Evolutionary conservation across 768 basidiomycete genomes (phyloP).

Genomic region (Russula dissimulans): DNA sequence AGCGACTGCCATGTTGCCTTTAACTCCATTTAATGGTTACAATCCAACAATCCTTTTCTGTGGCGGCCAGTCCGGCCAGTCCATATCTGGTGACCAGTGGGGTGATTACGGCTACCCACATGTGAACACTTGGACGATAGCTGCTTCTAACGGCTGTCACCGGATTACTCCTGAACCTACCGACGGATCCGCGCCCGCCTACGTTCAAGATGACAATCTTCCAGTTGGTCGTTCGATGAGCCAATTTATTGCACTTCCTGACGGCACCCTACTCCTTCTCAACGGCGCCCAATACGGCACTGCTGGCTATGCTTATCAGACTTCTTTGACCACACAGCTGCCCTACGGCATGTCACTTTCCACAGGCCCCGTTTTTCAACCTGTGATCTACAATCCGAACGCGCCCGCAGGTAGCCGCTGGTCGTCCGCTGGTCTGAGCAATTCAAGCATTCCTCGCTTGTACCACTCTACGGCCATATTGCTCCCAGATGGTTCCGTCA

Average conservation of each 20-base stretch:
- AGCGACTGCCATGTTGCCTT: slow-evolving; percentile 3
- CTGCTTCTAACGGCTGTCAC: background rate
- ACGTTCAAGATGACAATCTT: slow-evolving; percentile 1
- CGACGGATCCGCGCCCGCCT: background rate
- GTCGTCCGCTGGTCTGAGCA: background rate
- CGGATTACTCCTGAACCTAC: slow-evolving; percentile 7
- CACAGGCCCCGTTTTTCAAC: background rate
- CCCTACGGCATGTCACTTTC: slow-evolving; percentile 1
- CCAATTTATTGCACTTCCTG: slow-evolving; percentile 1
- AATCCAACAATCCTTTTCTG: background rate
- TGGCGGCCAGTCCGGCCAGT: background rate
- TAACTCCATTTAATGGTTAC: background rate
- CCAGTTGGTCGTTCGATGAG: background rate
- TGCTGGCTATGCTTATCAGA: background rate
- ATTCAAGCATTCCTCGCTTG: background rate
- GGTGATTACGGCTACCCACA: background rate
- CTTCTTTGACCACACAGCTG: background rate
- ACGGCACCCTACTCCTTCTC: background rate
- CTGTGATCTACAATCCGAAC: slow-evolving; percentile 4
- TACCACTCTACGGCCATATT: slow-evolving; percentile 1
- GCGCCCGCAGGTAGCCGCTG: background rate
- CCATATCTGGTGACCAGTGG: background rate
- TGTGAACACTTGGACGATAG: background rate
- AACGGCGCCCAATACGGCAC: background rate
- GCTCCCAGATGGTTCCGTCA: slow-evolving; percentile 3